Evolutionary conservation across 805 yeast species (phyloP), one percentile per base, ranked within the genome.

Genomic region (Pichia scutulata): DNA sequence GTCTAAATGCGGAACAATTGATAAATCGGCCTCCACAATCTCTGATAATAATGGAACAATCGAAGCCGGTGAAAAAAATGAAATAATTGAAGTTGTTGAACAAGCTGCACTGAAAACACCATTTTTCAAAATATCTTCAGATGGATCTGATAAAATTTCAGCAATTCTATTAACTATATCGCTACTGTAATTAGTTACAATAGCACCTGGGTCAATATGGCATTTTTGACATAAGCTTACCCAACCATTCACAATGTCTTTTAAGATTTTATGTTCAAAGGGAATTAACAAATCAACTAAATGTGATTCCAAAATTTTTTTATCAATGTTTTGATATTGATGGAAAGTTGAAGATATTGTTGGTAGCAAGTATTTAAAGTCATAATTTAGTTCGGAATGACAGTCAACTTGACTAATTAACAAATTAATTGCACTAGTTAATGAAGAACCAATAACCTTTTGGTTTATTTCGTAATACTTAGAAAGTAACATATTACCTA

Each of bases 191-290:
- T 51, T 49, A 0, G 56, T 33, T 2, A 84, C 77, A 30, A 88
- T 62, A 1, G 58, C 55, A 16, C 85, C 85, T 2, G 96, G 87
- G 61, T 90, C 95, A 28, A 75, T 58, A 2, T 67, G 60, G 8
- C 85, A 75, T 43, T 77, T 70, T 58, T 83, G 77, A 37, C 81
- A 81, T 41, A 89, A 66, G 0, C 86, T 86, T 33, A 89, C 84
- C 98, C 98, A 92, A 1, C 84, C 82, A 52, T 76, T 68, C 2
- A 56, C 62, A 71, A 68, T 54, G 64, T 51, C 43, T 4, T 65
- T 55, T n/a, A 78, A 61, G 2, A 57, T 48, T 2, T 58, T 46
- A 52, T 71, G 73, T 57, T 82, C 85, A 18, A 75, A 57, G 7
- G 75, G 54, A 23, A 79, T 61, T 18, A 81, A 59, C 18, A 72